Percentiles rank a stretch among this genome's conserved stretches.
Conservation (phyloP, 306 rosid species). For the Malus fusca region DNA sequence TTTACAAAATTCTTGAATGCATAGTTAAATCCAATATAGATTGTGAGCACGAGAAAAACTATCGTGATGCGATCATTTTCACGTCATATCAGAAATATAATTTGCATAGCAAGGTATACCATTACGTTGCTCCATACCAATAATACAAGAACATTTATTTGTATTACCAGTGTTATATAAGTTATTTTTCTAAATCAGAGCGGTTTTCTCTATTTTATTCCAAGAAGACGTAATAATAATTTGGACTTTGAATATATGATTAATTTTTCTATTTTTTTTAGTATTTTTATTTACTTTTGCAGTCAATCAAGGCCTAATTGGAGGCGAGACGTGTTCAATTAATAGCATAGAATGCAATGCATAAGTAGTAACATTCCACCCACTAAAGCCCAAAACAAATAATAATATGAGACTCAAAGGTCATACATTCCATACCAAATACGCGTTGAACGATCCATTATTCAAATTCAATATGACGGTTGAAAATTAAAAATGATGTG, state of each 20-base stretch:
- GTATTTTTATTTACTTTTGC: not conserved
- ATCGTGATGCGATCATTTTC: not conserved
- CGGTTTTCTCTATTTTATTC: not conserved
- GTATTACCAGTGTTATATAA: no score
- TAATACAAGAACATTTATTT: no score
- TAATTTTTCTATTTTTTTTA: not conserved
- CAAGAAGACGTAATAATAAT: not conserved
- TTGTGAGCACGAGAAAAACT: not conserved
- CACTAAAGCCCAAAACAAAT: not conserved
- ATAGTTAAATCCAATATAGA: no score
- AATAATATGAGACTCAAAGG: no score
- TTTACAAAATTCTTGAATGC: not conserved
- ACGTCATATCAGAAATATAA: no score
- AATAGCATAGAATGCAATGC: no score
- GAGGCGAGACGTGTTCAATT: not conserved
- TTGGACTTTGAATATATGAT: not conserved
- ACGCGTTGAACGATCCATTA: not conserved
- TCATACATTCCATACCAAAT: not conserved
- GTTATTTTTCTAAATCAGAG: no score
- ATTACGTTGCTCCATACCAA: no score
- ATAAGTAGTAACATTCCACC: not conserved
- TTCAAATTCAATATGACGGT: not conserved
- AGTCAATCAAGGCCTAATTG: conserved; percentile 14
- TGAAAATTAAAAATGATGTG: no score
- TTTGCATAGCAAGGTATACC: no score